phyloP scores from a whole-genome alignment of 2,329 filamentous ascomycete genomes.

The Pyrenochaeta sp. region DNA sequence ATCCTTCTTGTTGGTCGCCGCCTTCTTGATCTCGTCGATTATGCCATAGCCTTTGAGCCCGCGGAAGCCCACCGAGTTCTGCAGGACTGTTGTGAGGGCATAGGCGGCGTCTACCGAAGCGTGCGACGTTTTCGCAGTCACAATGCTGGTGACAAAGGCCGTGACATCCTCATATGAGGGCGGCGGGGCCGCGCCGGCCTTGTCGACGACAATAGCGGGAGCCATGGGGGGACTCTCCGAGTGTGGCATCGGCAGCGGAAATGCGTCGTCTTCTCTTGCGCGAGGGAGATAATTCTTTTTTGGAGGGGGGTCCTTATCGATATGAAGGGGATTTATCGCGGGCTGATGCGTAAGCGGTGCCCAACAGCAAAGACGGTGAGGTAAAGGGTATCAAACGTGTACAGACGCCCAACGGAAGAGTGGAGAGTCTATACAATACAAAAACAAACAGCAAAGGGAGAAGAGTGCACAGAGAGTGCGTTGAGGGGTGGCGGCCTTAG shows the following conservation, averaged over 20 bases:
- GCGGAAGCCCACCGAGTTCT: conserved; percentile 70
- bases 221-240: conserved; percentile 60
- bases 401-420: conserved; percentile 36
- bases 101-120: conserved; percentile 70
- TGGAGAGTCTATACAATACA: conserved; percentile 42
- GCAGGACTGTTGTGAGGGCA: conserved; percentile 68
- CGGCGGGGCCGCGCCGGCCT: conserved; percentile 51
- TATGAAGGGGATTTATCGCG: conserved; percentile 19
- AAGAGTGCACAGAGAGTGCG: conserved; percentile 18
- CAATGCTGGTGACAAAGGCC: conserved; percentile 54
- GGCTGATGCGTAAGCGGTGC: conserved; percentile 24
- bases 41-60: conserved; percentile 70
- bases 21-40: conserved; percentile 73
- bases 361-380: conserved; percentile 16
- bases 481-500: conserved; percentile 20
- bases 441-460: conserved; percentile 22
- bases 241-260: conserved; percentile 56
- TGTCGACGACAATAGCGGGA: conserved; percentile 57
- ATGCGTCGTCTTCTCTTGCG: conserved; percentile 10
- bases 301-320: conserved; percentile 46
- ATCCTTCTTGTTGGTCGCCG: conserved; percentile 92
- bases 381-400: conserved; percentile 32
- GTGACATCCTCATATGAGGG: conserved; percentile 58
- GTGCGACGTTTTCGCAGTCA: conserved; percentile 62
- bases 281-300: conserved; percentile 23